Evolutionary conservation across 2,329 filamentous ascomycete genomes (phyloP).

Genomic region (Epichloe elymi): DNA sequence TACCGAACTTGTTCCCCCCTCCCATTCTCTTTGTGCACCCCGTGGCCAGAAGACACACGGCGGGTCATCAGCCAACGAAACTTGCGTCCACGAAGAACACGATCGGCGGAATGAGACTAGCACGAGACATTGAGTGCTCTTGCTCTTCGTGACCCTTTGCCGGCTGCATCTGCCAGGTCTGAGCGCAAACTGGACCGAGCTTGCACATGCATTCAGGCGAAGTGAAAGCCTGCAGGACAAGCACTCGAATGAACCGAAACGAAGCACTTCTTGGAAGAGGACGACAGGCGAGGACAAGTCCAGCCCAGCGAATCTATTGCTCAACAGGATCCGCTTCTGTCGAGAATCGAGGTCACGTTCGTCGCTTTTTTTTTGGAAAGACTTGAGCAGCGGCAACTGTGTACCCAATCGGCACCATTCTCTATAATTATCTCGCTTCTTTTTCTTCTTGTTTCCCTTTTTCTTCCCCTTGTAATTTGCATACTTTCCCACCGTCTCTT

Average conservation of each 20-base stretch:
- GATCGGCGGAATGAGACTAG: background rate
- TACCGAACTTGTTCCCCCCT: background rate
- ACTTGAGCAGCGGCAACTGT: background rate
- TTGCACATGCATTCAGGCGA: constrained; percentile 4
- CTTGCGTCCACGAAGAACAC: background rate
- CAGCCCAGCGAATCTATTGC: background rate
- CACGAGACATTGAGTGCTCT: background rate
- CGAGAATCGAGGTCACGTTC: background rate
- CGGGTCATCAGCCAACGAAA: too few relatives aligned
- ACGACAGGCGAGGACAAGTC: background rate
- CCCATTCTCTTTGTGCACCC: too few relatives aligned
- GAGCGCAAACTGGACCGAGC: background rate
- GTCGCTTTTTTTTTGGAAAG: background rate
- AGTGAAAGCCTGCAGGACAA: background rate
- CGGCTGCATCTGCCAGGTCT: background rate
- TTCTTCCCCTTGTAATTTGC: background rate
- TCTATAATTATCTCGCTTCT: background rate
- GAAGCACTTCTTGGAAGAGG: background rate
- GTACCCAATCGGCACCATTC: background rate
- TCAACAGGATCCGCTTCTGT: background rate
- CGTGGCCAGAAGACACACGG: too few relatives aligned
- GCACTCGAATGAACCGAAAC: background rate
- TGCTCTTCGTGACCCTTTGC: background rate
- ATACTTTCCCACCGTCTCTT: background rate
- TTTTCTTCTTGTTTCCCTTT: background rate